Evolutionary conservation across 768 basidiomycete genomes (phyloP), one percentile per base, ranked within the genome.

Genomic region (Candolleomyces efflorescens): DNA sequence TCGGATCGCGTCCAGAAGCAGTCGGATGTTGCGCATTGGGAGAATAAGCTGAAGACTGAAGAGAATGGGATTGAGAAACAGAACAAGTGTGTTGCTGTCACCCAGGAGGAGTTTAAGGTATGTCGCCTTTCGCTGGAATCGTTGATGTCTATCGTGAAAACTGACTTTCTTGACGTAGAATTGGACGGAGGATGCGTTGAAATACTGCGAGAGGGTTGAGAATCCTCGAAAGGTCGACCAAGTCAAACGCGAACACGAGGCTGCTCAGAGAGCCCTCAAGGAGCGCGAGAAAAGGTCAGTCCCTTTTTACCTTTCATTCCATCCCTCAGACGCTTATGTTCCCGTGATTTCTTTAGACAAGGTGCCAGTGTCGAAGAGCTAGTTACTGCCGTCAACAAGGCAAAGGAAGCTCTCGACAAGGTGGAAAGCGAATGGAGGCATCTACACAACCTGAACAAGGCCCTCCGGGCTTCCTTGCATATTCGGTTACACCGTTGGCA

Each of bases 341-440:
- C 32, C 32, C 11, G 5, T 17, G 27, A 39, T 17, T n/a, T 48
- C 18, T 36, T 22, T 58, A 92, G 89, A 41, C 85, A 92, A 53
- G 92, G 92, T 7, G 85, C 86, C 0, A 81, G 84, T 1, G 81
- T 92, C 5, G 91, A 92, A 53, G 85, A 92, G 51, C 83, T 96
- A 78, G 81, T 86, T 0, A 74, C 78, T 12, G 84, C 90, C 64
- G 76, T 94, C 20, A 85, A 86, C 67, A 83, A 79, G 57, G 83
- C 87, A 11, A 81, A 81, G 62, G 77, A 75, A 5, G 80, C 77
- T 23, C 73, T 87, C 12, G 80, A 88, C 3, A 81, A 73, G 17
- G 89, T 85, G 0, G 79, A 84, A 57, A 73, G 66, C 44, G 86
- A 89, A 54, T 74, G 92, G 46, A 84, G 78, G 56, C 81, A 83